Evolutionary conservation across 495 filamentous ascomycete genomes (phyloP), one percentile per base, ranked within the genome.

Genomic region (Podospora conica): DNA sequence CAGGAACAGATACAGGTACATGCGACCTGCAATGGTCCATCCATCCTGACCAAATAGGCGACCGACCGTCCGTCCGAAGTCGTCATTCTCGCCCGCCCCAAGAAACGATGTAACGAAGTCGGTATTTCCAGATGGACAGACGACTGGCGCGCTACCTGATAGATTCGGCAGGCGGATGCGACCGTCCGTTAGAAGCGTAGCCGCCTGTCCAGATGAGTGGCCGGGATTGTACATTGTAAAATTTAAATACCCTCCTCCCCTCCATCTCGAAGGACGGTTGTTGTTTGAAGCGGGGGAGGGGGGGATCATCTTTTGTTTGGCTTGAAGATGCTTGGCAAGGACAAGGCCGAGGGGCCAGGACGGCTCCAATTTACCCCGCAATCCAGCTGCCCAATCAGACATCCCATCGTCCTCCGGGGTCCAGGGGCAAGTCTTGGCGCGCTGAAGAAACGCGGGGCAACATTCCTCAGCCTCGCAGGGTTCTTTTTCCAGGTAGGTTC

Each of bases 351-450:
- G 21, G 12, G 22, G 54, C 21, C 6, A 27, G 18, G 22, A 22
- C 18, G 4, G n/a, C 31, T n/a, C 6, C 40, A 48, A 21, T n/a
- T 66, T 0, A 60, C 66, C 63, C 66, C 66, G 62, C 59, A 60
- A 33, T 60, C 60, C 24, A 53, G 2, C 63, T 53, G 27, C 25
- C 66, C 66, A 68, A 68, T 65, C 48, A 56, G 24, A 33, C 61
- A 6, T 10, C 12, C 11, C 8, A 53, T 9, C 6, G 0, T 53
- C 9, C 7, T 56, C 25, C 61, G 20, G n/a, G 12, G 9, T 10
- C 55, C 60, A 63, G 61, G 61, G 61, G 61, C 22, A 63, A 53
- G 33, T 2, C 31, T 33, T 54, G 10, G 23, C 12, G 18, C 40
- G 54, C 63, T 27, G 3, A 28, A 23, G 11, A 24, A 23, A 23